Conservation (phyloP, 139 green algal species). For the Klebsormidium nitens region DNA sequence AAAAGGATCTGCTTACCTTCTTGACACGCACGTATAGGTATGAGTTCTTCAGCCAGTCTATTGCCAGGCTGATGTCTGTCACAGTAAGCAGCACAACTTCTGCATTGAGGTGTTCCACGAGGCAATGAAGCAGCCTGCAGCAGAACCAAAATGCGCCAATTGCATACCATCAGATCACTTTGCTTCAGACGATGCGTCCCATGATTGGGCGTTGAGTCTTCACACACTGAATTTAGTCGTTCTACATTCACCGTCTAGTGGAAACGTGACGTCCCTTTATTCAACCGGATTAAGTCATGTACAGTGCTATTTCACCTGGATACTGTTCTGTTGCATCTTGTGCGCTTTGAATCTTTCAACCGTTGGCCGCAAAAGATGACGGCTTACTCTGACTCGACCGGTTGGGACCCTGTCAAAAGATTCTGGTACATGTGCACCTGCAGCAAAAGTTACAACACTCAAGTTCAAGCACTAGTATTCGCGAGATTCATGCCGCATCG, state of each 20-base stretch:
- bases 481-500: not conserved
- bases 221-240: too few species aligned
- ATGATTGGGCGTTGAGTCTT: too few species aligned
- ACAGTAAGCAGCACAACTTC: conserved; percentile 38
- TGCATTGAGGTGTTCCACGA: conserved; percentile 42
- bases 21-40: conserved; percentile 38
- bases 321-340: too few species aligned
- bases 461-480: not conserved
- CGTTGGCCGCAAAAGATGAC: too few species aligned
- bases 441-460: conserved; percentile 5
- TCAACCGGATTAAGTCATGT: too few species aligned
- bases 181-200: too few species aligned
- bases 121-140: conserved; percentile 26
- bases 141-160: too few species aligned
- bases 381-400: conserved; percentile 42
- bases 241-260: too few species aligned
- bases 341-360: too few species aligned
- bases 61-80: conserved; percentile 26
- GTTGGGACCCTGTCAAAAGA: conserved; percentile 19
- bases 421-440: conserved; percentile 37
- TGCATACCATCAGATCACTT: too few species aligned
- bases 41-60: conserved; percentile 39
- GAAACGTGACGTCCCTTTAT: too few species aligned
- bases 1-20: conserved; percentile 24
- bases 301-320: too few species aligned